phyloP scores from a whole-genome alignment of 768 basidiomycete species.

The Boletus rex-veris region DNA sequence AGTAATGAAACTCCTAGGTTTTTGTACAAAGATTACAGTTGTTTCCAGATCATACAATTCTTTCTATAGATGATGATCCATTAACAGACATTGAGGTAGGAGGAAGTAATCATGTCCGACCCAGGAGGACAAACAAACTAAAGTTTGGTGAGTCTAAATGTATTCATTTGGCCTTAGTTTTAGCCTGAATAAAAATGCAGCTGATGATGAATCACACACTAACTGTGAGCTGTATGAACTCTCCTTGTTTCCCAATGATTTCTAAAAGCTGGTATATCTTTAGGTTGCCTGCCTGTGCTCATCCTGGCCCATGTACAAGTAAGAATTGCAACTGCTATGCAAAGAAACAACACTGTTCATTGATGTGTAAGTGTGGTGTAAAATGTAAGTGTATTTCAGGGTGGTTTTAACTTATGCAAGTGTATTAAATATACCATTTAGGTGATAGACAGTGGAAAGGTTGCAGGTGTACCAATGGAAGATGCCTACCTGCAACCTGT shows the following conservation, averaged over 20 bases:
- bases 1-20: slow-evolving; percentile 1
- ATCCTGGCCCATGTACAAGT: slow-evolving; percentile 45
- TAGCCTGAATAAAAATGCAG: slow-evolving; percentile 8
- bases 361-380: slow-evolving; percentile 45
- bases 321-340: slow-evolving; percentile 40
- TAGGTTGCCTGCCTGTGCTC: slow-evolving; percentile 41
- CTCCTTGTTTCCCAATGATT: neutral
- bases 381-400: slow-evolving; percentile 32
- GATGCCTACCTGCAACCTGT: slow-evolving; percentile 29
- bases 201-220: slow-evolving; percentile 2
- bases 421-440: neutral
- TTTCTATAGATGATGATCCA: neutral
- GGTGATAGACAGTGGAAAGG: slow-evolving; percentile 15
- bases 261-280: neutral
- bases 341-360: slow-evolving; percentile 40
- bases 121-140: neutral
- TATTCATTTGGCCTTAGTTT: neutral
- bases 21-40: slow-evolving; percentile 21
- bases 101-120: neutral
- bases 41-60: slow-evolving; percentile 18
- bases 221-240: slow-evolving; percentile 12
- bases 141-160: slow-evolving; percentile 16
- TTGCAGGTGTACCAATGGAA: slow-evolving; percentile 28
- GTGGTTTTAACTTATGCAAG: neutral
- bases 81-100: neutral